Evolutionary conservation across 768 basidiomycete species (phyloP).

Genomic region (Cyclocybe cylindracea): DNA sequence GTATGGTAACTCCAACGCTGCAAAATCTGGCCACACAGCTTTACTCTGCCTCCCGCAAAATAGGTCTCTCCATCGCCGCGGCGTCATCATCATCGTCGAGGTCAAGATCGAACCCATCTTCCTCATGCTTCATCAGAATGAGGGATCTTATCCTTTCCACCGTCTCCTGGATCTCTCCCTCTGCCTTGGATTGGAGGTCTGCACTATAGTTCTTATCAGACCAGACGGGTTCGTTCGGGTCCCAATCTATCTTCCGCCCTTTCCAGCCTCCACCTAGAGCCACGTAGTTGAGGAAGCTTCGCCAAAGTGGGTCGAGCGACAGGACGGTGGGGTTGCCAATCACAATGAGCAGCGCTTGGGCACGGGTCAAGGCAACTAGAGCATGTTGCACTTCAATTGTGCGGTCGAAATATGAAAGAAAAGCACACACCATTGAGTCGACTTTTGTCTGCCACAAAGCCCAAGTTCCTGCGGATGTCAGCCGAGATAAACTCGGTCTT

Average conservation of each 20-base stretch:
- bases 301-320: conserved; percentile 60
- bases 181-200: conserved; percentile 24
- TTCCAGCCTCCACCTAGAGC: conserved; percentile 51
- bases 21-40: too few relatives aligned
- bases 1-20: too few relatives aligned
- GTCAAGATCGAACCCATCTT: conserved; percentile 27
- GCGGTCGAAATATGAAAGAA: background rate
- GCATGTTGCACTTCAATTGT: background rate
- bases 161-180: conserved; percentile 39
- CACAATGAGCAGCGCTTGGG: conserved; percentile 62
- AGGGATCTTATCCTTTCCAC: conserved; percentile 32
- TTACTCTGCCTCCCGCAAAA: conserved; percentile 33
- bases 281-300: conserved; percentile 59
- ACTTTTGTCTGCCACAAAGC: conserved; percentile 56
- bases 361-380: conserved; percentile 66
- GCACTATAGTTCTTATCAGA: conserved; percentile 32
- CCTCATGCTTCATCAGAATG: conserved; percentile 29
- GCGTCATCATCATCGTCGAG: conserved; percentile 27
- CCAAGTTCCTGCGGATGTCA: conserved; percentile 55
- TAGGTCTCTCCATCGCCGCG: conserved; percentile 28
- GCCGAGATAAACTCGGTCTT: conserved; percentile 48
- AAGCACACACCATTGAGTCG: conserved; percentile 53
- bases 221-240: conserved; percentile 31
- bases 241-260: conserved; percentile 39
- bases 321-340: conserved; percentile 62